Percentiles rank a stretch among this genome's conserved stretches.
Evolutionary conservation across 1,284 basidiomycete species (phyloP).

Genomic region (Cerioporus squamosus): DNA sequence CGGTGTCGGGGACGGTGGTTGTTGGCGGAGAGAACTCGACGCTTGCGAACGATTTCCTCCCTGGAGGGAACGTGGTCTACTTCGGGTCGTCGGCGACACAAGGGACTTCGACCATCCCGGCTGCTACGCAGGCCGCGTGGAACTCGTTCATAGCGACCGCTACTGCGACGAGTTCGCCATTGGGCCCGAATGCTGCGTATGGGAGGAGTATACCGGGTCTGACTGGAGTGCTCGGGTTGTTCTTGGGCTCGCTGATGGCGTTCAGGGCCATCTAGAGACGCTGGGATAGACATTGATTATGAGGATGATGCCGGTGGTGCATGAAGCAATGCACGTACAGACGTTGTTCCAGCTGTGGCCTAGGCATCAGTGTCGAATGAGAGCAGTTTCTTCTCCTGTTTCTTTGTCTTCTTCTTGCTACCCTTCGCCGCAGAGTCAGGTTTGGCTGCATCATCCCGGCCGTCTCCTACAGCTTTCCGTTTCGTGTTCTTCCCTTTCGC

Average conservation of each 20-base stretch:
- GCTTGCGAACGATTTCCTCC: slow-evolving; percentile 46
- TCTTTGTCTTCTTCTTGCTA: slow-evolving; percentile 52
- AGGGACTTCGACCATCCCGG: slow-evolving; percentile 23
- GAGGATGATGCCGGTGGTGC: no score
- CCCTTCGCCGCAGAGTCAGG: slow-evolving; percentile 30
- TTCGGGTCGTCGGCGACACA: slow-evolving; percentile 25
- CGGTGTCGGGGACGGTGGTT: slow-evolving; percentile 25
- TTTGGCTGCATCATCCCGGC: slow-evolving; percentile 31
- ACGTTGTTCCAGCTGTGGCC: no score
- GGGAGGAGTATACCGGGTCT: not conserved
- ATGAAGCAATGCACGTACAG: no score
- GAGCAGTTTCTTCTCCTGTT: slow-evolving; percentile 54
- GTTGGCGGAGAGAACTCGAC: slow-evolving; percentile 58
- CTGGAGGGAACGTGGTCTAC: slow-evolving; percentile 36
- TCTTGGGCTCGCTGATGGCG: no score
- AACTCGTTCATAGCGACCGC: slow-evolving; percentile 34
- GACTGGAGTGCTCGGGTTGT: not conserved
- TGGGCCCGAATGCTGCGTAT: slow-evolving; percentile 1
- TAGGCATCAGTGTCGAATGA: slow-evolving; percentile 58
- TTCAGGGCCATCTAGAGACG: not conserved
- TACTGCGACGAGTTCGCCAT: slow-evolving; percentile 10
- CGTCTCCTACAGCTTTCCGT: slow-evolving; percentile 45
- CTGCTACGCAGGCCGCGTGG: slow-evolving; percentile 59
- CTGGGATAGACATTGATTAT: no score
- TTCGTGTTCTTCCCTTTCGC: slow-evolving; percentile 37